phyloP scores from a whole-genome alignment of 1,284 basidiomycete species.

The Tilletia setariae region DNA sequence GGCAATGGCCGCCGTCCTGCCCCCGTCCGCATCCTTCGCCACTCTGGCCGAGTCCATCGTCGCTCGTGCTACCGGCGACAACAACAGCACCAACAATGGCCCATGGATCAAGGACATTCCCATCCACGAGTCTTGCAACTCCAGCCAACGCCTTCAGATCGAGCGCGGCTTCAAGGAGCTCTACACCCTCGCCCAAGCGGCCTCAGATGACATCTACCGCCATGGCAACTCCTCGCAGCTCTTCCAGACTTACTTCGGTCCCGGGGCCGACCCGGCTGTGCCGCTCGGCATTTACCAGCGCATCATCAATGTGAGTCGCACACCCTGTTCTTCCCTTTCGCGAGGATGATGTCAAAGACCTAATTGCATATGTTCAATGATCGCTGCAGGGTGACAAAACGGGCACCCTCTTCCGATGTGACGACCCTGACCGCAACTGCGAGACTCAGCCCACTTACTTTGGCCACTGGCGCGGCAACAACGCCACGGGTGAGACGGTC shows the following conservation, averaged over 20 bases:
- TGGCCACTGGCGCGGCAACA: constrained; percentile 58
- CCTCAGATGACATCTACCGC: constrained; percentile 48
- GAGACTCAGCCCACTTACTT: constrained; percentile 48
- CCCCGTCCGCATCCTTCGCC: background rate
- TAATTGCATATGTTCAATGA: too few species aligned
- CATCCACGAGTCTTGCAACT: constrained; percentile 57
- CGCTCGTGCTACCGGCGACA: background rate
- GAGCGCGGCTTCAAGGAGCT: constrained; percentile 52
- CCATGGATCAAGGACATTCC: constrained; percentile 35
- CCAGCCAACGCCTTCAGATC: constrained; percentile 54
- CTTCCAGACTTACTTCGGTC: constrained; percentile 56
- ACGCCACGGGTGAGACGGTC: constrained; percentile 57
- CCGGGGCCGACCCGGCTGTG: constrained; percentile 41
- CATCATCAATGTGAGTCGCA: constrained; percentile 15
- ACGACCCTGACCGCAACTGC: constrained; percentile 56
- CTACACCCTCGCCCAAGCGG: constrained; percentile 45
- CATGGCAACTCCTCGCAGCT: constrained; percentile 53
- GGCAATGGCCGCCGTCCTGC: background rate
- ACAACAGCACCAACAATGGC: background rate
- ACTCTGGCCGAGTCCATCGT: background rate
- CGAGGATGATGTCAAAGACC: too few species aligned
- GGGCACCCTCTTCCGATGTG: constrained; percentile 48
- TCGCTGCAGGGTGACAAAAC: constrained; percentile 28
- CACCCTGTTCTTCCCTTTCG: constrained; percentile 26
- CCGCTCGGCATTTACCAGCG: constrained; percentile 16